A percentile compares a stretch with the other conserved stretches of the same genome.
These are phyloP conservation scores for Hypomontagnella monticulosa DNA, from an alignment of 495 filamentous ascomycete genomes.

Conservation along the genomic window DNA sequence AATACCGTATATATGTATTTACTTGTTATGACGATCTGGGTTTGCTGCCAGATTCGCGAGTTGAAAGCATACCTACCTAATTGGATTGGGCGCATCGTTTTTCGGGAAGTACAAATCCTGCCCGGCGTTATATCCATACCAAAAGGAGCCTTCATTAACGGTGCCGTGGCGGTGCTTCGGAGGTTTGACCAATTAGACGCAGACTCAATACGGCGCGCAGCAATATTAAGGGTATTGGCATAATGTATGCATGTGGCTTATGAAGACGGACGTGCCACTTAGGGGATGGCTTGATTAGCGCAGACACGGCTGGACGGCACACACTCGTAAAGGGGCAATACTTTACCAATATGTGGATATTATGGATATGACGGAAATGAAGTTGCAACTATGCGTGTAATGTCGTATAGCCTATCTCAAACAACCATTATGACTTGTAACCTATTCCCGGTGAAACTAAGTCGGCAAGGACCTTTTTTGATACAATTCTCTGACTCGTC, in stretches of 20 bases:
- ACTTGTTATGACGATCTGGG: no score
- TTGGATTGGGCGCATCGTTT: no score
- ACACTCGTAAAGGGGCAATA: no score
- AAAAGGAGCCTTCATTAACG: conserved; percentile 5
- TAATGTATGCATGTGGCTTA: conserved; percentile 12
- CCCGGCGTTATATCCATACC: no score
- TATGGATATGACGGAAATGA: not conserved
- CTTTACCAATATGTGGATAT: no score
- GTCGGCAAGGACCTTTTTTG: not conserved
- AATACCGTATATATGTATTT: no score
- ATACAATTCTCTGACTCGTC: not conserved
- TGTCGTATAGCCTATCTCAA: conserved; percentile 2
- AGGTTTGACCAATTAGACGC: conserved; percentile 12
- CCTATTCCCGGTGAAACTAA: not conserved
- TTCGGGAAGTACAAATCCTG: no score
- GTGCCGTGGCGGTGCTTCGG: conserved; percentile 24
- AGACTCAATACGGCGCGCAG: not conserved
- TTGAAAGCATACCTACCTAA: no score
- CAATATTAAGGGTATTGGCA: conserved; percentile 32
- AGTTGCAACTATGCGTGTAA: not conserved
- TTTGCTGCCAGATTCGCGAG: no score
- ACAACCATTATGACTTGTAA: conserved; percentile 10
- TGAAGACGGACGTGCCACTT: conserved; percentile 6
- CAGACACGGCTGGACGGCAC: no score
- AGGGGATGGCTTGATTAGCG: conserved; percentile 1